Base-by-base conservation (phyloP, 306 rosid genomes). In the Canavalia ensiformis region DNA sequence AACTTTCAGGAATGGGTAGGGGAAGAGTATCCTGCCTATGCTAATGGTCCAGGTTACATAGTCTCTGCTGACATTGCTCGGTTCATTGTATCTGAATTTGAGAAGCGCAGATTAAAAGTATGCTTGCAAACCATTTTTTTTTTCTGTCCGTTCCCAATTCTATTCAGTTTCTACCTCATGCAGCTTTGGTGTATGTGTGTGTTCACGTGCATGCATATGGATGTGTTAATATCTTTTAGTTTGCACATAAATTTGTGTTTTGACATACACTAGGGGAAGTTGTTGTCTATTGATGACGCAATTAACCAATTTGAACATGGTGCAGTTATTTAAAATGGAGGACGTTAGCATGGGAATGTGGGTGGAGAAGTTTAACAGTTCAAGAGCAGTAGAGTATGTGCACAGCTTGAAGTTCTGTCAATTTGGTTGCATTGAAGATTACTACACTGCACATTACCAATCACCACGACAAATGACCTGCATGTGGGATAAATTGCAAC, bases 331-430 rank as follows among this genome's bases (percentile, higher is more conserved):
- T 86, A 94, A 94, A 89, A 94, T 94, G 98, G 98, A 94, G 84
- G 98, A 94, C 64, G 98, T 94, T 84, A 92, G 97, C 92, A 90
- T 94, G 97, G 97, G 97, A 87, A 94, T 91, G 97, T 94, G 97
- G 98, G 97, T 92, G 49, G 94, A 85, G 83, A 84, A 88, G 73
- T 92, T 94, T 87, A 94, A 94, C 92, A 45, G 65, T 44, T 67
- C 97, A 58, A 90, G 70, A 74, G 58, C 87, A 2, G 95, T 92
- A 31, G 84, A 89, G 54, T 92, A 88, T 68, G 77, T 88, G 60
- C 98, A 94, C 85, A 91, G 92, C 87, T 35, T 80, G 78, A 89
- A 86, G 83, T 94, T 92, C 88, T 94, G 97, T 87, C 98, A 94
- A 64, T 90, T 86, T 3, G 98, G 98, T 8, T 94, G 98, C 90